Percentiles rank a stretch among this genome's conserved stretches.
phyloP scores from a whole-genome alignment of 1,284 basidiomycete genomes.

The Apiotrichum gamsii region DNA sequence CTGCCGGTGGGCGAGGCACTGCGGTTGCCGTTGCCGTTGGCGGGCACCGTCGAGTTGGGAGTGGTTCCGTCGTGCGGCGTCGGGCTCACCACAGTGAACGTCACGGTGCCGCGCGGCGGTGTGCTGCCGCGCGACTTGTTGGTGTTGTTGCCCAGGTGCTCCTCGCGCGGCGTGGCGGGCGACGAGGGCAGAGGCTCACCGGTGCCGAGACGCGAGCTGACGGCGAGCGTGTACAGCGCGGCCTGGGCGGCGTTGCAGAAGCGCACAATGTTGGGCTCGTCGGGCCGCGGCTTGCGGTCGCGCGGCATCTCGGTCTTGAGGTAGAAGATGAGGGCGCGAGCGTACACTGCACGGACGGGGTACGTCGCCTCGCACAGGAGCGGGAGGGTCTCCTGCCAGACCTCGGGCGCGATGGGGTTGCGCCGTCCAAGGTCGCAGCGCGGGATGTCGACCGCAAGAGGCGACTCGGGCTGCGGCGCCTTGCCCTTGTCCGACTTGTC shows the following conservation, averaged over 20 bases:
- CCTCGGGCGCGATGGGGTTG: slow-evolving; percentile 67
- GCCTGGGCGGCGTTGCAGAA: slow-evolving; percentile 73
- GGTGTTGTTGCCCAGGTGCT: too few species aligned
- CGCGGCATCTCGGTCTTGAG: slow-evolving; percentile 64
- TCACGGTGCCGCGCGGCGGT: slow-evolving; percentile 25
- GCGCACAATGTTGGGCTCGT: slow-evolving; percentile 44
- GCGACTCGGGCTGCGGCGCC: slow-evolving; percentile 26
- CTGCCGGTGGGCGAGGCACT: slow-evolving; percentile 15
- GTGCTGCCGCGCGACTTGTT: background rate
- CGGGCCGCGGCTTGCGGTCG: slow-evolving; percentile 21
- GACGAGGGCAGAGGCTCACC: slow-evolving; percentile 14
- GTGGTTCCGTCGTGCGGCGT: slow-evolving; percentile 22
- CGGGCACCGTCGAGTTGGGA: slow-evolving; percentile 2
- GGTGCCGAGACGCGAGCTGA: slow-evolving; percentile 55
- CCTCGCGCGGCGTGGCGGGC: slow-evolving; percentile 10
- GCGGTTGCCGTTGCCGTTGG: slow-evolving; percentile 2
- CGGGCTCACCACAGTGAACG: slow-evolving; percentile 34
- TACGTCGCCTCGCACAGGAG: slow-evolving; percentile 71
- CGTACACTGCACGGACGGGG: slow-evolving; percentile 68
- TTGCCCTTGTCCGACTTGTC: slow-evolving; percentile 29
- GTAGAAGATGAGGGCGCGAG: slow-evolving; percentile 64
- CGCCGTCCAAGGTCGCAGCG: slow-evolving; percentile 49
- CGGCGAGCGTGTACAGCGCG: slow-evolving; percentile 69
- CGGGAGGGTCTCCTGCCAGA: slow-evolving; percentile 82
- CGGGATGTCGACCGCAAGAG: slow-evolving; percentile 20